Evolutionary conservation across 176 grass and related monocot species (phyloP).

Genomic region (Tillandsia leiboldiana): DNA sequence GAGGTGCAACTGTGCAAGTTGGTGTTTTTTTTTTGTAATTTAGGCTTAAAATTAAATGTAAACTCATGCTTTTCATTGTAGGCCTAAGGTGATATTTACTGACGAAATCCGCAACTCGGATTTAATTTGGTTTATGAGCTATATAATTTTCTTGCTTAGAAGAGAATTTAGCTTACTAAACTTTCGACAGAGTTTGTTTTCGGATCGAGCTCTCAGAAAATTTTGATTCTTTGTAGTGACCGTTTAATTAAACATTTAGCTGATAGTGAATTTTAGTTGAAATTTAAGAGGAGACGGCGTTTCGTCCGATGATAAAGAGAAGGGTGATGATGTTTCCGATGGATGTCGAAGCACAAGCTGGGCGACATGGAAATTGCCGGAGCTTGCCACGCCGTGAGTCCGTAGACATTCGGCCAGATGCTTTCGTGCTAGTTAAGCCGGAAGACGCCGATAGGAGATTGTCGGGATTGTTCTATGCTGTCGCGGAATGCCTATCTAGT

Average conservation of each 20-base stretch:
- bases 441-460: background rate
- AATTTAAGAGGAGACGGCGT: background rate
- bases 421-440: background rate
- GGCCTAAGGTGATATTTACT: no score
- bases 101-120: no score
- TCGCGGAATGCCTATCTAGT: background rate
- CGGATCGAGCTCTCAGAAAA: no score
- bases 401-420: background rate
- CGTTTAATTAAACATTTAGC: background rate
- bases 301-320: background rate
- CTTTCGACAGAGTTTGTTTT: no score
- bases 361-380: background rate
- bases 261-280: background rate
- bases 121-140: no score
- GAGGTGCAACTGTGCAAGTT: no score
- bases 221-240: no score
- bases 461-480: background rate
- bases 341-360: background rate
- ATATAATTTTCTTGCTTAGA: no score
- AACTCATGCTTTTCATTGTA: no score
- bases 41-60: no score
- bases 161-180: no score
- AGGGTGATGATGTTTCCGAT: slow-evolving; percentile 8
- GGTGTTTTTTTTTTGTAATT: no score
- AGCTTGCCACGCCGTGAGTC: background rate